Base-by-base conservation (phyloP, 2,329 filamentous ascomycete genomes). In the Fusarium pseudocircinatum region DNA sequence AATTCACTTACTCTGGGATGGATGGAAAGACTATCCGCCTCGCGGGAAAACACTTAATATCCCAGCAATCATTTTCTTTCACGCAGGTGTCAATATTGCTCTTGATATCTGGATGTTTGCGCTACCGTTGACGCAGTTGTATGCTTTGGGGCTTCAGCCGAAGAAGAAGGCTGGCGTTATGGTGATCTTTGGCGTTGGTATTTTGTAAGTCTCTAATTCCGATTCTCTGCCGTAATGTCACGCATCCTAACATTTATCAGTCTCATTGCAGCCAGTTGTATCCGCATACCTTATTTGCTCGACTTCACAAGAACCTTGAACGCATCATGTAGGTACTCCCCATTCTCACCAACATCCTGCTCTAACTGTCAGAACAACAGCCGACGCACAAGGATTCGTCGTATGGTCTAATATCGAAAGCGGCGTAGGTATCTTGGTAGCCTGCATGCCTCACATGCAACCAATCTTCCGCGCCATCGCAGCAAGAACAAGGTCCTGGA, bases 91-190 rank as follows among this genome's bases (percentile, higher is more conserved):
- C 0, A 60, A 67, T 1, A 36, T 67, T 4, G 46, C 18, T 4
- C 30, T 67, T 20, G 63, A 67, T 37, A 16, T 67, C 0, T 67
- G 61, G 63, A 67, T 67, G 63, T 67, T 66, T 14, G 20, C 28
- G 7, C 16, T 67, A 1, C 63, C 63, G 1, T 36, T 67, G 2
- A 67, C 63, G 7, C 63, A 67, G 10, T 22, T 67, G 6, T 50
- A 59, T 22, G 28, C 42, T 9, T 10, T 67, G 11, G 63, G 63
- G 0, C 24, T 67, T 1, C 34, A 61, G 10, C 34, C 15, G 0
- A 52, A 14, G 20, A 67, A 67, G 15, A 67, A 67, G 4, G 26
- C n/a, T 1, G 64, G 64, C 1, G 53, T 67, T 1, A 67, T 67
- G 6, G 9, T 67, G 2, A 67, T 67, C 0, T 67, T 67, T 7